Conservation (phyloP, 2,329 filamentous ascomycete genomes). For the Dactylonectria macrodidyma region DNA sequence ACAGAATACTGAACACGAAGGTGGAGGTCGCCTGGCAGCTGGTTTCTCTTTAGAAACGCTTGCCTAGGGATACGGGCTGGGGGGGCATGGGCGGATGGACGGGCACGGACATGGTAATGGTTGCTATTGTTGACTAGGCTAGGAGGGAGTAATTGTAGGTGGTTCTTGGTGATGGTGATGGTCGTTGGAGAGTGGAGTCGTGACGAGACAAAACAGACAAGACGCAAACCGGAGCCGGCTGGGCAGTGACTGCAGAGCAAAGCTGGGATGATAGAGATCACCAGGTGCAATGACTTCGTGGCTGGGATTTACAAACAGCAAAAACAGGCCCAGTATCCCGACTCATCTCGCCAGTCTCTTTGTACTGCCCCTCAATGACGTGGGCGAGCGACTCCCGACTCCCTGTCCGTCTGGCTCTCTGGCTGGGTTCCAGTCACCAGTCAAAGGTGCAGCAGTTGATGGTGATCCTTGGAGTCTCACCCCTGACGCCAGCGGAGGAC, state of each 20-base stretch:
- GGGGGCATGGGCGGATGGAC: neutral
- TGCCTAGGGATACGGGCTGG: slow-evolving; percentile 21
- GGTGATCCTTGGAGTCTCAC: slow-evolving; percentile 26
- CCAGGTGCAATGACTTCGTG: neutral
- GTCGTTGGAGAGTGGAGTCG: slow-evolving; percentile 27
- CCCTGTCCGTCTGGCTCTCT: slow-evolving; percentile 16
- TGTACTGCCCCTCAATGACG: slow-evolving; percentile 47
- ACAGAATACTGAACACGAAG: neutral
- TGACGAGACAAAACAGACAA: slow-evolving; percentile 26
- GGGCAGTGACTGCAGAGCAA: neutral
- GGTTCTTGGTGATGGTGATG: slow-evolving; percentile 26
- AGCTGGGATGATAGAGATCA: neutral
- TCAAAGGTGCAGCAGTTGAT: slow-evolving; percentile 25
- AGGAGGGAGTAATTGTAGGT: neutral
- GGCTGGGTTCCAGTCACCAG: slow-evolving; percentile 16
- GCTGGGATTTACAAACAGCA: slow-evolving; percentile 35
- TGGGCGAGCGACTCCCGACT: slow-evolving; percentile 22
- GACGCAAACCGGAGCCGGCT: slow-evolving; percentile 21
- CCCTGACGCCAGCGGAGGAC: slow-evolving; percentile 22
- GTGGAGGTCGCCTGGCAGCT: neutral
- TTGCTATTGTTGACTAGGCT: neutral
- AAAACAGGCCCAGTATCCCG: neutral
- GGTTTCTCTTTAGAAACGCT: slow-evolving; percentile 14
- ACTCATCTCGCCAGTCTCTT: slow-evolving; percentile 3
- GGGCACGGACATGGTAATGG: slow-evolving; percentile 7